Evolutionary conservation across 2,329 filamentous ascomycete genomes (phyloP).

Genomic region (Venturia oleaginea): DNA sequence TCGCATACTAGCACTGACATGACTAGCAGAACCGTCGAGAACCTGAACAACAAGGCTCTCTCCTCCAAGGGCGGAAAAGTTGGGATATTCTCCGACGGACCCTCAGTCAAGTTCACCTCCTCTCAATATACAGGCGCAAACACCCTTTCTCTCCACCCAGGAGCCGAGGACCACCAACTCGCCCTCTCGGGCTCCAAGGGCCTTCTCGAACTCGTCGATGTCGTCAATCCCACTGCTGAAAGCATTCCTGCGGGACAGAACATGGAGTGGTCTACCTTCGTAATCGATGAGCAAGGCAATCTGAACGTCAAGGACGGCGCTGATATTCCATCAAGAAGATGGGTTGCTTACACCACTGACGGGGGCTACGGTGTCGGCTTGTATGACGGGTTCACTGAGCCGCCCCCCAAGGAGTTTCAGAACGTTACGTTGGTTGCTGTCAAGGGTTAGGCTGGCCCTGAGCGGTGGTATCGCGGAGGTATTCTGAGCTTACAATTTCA

Average conservation of each 20-base stretch:
- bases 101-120: constrained; percentile 22
- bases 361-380: constrained; percentile 2
- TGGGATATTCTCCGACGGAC: constrained; percentile 17
- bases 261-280: constrained; percentile 26
- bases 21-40: not conserved
- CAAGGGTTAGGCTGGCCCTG: not conserved
- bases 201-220: constrained; percentile 22
- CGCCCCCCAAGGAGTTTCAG: constrained; percentile 4
- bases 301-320: constrained; percentile 24
- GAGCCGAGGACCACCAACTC: constrained; percentile 23
- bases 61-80: constrained; percentile 19
- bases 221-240: constrained; percentile 19
- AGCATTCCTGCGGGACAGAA: constrained; percentile 21
- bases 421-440: not conserved
- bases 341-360: constrained; percentile 16
- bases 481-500: no score
- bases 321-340: constrained; percentile 21
- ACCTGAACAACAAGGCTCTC: constrained; percentile 22
- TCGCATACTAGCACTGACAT: not conserved
- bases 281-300: constrained; percentile 20
- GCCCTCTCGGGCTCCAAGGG: constrained; percentile 21
- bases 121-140: constrained; percentile 20
- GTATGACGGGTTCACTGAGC: constrained; percentile 8
- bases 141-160: constrained; percentile 22
- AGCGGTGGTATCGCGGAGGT: no score